Conservation (phyloP, 2,329 filamentous ascomycete genomes). For the Corniculantispora saksenae region DNA sequence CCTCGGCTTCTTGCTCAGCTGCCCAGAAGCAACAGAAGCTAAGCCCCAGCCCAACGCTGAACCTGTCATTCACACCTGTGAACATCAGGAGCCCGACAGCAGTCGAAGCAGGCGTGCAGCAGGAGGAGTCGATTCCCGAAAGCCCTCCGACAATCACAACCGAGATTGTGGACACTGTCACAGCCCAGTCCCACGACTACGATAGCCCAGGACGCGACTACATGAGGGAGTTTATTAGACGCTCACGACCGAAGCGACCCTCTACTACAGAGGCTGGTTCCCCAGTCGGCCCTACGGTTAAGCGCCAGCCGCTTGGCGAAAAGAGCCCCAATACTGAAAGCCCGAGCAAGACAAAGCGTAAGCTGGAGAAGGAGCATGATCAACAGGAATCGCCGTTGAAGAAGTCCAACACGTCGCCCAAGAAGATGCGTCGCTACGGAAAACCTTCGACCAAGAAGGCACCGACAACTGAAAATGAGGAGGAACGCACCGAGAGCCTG, state of each 20-base stretch:
- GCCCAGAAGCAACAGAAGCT: neutral
- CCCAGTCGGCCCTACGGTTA: slow-evolving; percentile 28
- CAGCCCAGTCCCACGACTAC: slow-evolving; percentile 23
- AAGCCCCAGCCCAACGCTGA: slow-evolving; percentile 19
- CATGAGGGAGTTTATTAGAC: slow-evolving; percentile 38
- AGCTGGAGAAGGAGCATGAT: slow-evolving; percentile 27
- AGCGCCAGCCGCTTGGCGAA: slow-evolving; percentile 34
- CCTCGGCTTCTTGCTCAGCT: neutral
- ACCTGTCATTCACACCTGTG: slow-evolving; percentile 31
- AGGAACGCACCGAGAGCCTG: slow-evolving; percentile 7
- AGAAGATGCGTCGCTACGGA: slow-evolving; percentile 27
- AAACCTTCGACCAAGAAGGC: slow-evolving; percentile 18
- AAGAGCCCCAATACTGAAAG: slow-evolving; percentile 40
- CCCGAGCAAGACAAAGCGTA: slow-evolving; percentile 36
- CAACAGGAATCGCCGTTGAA: slow-evolving; percentile 27
- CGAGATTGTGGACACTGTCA: slow-evolving; percentile 10
- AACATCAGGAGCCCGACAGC: slow-evolving; percentile 21
- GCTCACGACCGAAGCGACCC: slow-evolving; percentile 31
- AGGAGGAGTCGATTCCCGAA: slow-evolving; percentile 6
- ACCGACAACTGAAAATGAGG: neutral
- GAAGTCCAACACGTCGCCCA: slow-evolving; percentile 27
- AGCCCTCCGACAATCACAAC: neutral
- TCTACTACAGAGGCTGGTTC: slow-evolving; percentile 35
- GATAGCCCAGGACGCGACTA: slow-evolving; percentile 39
- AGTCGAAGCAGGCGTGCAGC: slow-evolving; percentile 2